Conservation (phyloP, 169 alveolate species). For the Neospora caninum region DNA sequence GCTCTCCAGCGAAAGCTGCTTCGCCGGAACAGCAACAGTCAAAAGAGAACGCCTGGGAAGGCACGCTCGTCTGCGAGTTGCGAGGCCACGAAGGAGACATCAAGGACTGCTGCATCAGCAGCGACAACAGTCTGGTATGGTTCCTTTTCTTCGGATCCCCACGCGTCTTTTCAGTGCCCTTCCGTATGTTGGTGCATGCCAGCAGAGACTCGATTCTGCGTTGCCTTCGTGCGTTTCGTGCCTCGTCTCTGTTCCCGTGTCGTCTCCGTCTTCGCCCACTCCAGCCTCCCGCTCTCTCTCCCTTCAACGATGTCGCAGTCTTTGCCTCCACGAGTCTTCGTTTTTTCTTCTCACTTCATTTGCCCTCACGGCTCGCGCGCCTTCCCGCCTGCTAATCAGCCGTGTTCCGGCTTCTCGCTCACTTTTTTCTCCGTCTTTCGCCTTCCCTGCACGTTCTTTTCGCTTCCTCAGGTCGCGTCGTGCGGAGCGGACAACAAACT, state of each 20-base stretch:
- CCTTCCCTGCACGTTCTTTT: not conserved
- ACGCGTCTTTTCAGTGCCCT: not conserved
- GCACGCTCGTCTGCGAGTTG: constrained; percentile 37
- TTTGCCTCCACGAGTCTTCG: too few species aligned
- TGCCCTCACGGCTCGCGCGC: too few species aligned
- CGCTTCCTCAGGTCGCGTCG: constrained; percentile 45
- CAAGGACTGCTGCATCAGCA: constrained; percentile 54
- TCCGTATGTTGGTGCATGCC: too few species aligned
- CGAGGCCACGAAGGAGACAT: constrained; percentile 52
- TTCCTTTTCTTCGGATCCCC: too few species aligned
- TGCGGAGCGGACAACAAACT: constrained; percentile 47
- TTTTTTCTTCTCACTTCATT: too few species aligned
- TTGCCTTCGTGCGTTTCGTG: too few species aligned
- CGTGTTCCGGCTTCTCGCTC: not conserved
- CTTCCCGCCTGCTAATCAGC: not conserved
- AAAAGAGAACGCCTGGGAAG: not conserved
- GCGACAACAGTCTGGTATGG: constrained; percentile 50
- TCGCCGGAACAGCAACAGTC: not conserved
- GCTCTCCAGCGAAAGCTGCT: not conserved
- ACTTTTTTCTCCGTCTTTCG: not conserved
- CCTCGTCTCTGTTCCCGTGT: too few species aligned
- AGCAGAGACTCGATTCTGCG: too few species aligned
- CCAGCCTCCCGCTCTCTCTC: too few species aligned
- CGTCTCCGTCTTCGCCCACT: too few species aligned
- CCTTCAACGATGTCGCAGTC: too few species aligned